Evolutionary conservation across 2,329 filamentous ascomycete genomes (phyloP).

Genomic region (Lachnellula arida): DNA sequence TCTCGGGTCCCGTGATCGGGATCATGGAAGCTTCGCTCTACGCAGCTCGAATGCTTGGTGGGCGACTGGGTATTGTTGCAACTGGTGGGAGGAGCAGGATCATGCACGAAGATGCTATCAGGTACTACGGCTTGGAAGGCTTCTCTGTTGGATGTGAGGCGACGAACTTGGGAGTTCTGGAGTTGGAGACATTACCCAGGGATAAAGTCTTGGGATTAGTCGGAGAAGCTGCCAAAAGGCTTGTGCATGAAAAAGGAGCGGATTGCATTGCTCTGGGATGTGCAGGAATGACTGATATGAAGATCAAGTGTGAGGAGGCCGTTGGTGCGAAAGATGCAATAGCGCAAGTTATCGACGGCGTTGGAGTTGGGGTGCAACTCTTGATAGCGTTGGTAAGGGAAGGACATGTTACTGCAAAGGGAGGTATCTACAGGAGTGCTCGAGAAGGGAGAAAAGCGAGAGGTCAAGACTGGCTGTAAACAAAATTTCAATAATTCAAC

Average conservation of each 20-base stretch:
- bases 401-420: conserved; percentile 42
- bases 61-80: conserved; percentile 77
- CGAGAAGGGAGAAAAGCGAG: conserved; percentile 35
- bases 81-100: conserved; percentile 61
- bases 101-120: conserved; percentile 67
- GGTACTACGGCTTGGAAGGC: conserved; percentile 61
- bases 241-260: conserved; percentile 56
- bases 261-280: conserved; percentile 77
- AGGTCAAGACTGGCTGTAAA: conserved; percentile 39
- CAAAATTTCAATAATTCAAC: neutral
- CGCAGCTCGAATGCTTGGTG: conserved; percentile 44
- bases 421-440: conserved; percentile 39
- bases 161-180: conserved; percentile 72
- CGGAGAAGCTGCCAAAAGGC: conserved; percentile 60
- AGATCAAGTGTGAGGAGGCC: conserved; percentile 47
- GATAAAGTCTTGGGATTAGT: conserved; percentile 63
- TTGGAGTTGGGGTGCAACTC: conserved; percentile 44
- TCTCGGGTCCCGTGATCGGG: conserved; percentile 58
- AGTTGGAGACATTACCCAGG: conserved; percentile 66
- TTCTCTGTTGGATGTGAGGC: conserved; percentile 34
- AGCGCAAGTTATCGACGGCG: conserved; percentile 47
- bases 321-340: conserved; percentile 39
- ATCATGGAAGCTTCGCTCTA: conserved; percentile 75
- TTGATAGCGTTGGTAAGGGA: conserved; percentile 42
- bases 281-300: conserved; percentile 85